A percentile compares a stretch with the other conserved stretches of the same genome.
Evolutionary conservation across 2,329 filamentous ascomycete genomes (phyloP).

Genomic region (Uncinocarpus reesii): DNA sequence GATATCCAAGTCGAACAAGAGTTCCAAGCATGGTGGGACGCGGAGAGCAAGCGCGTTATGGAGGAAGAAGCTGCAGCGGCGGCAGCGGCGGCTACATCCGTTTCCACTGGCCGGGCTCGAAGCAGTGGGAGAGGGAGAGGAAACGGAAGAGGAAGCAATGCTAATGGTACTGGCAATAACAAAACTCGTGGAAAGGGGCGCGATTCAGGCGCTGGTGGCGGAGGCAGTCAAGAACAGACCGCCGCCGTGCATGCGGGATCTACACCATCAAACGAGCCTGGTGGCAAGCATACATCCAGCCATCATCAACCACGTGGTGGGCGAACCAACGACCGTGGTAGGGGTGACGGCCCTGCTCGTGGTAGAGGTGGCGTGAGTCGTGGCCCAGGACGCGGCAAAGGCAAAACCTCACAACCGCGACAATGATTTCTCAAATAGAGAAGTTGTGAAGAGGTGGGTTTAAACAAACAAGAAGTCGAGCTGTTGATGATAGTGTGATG

Average conservation of each 20-base stretch:
- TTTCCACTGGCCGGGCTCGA: conserved; percentile 15
- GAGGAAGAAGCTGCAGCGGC: conserved; percentile 45
- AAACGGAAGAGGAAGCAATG: neutral
- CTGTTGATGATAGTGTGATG: too few species aligned
- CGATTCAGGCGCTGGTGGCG: neutral
- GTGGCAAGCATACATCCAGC: neutral
- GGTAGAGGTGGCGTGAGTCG: neutral
- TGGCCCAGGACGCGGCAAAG: neutral
- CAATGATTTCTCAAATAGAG: too few species aligned
- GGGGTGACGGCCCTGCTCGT: neutral
- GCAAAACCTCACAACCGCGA: neutral
- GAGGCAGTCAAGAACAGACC: neutral
- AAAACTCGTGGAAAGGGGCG: neutral
- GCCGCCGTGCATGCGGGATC: neutral
- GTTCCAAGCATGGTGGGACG: conserved; percentile 94
- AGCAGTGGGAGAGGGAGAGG: conserved; percentile 6
- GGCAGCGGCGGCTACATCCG: neutral
- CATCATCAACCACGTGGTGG: neutral
- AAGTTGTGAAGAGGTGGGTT: too few species aligned
- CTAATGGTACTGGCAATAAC: neutral
- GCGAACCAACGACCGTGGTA: neutral
- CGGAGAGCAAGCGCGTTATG: conserved; percentile 63
- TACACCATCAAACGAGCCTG: neutral
- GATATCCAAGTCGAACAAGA: conserved; percentile 96
- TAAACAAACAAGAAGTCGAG: too few species aligned